Conservation (phyloP, 306 rosid species). For the Vigna trinervia region DNA sequence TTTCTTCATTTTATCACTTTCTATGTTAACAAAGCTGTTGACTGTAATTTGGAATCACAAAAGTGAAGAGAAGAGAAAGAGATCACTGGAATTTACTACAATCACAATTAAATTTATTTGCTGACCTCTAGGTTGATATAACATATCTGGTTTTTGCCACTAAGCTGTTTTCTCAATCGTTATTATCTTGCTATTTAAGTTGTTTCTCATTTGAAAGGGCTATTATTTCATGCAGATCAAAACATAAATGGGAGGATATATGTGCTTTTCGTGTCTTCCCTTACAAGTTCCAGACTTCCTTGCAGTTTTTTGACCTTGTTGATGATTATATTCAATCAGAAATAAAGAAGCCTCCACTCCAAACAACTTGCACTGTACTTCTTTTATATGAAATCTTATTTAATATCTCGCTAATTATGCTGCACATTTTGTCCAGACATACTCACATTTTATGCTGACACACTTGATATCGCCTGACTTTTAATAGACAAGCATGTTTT, state of each 20-base stretch:
- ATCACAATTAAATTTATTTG: constrained; percentile 24
- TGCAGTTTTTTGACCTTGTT: constrained; percentile 82
- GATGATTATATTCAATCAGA: constrained; percentile 92
- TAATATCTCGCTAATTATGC: constrained; percentile 13
- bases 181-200: constrained; percentile 21
- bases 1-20: constrained; percentile 31
- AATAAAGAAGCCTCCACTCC: constrained; percentile 72
- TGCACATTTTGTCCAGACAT: constrained; percentile 13
- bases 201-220: constrained; percentile 33
- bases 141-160: constrained; percentile 36
- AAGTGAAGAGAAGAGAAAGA: constrained; percentile 15
- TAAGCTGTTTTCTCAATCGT: not conserved
- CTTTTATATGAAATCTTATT: constrained; percentile 26
- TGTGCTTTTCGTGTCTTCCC: constrained; percentile 89
- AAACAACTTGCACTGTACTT: constrained; percentile 73
- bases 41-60: constrained; percentile 29
- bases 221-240: constrained; percentile 55
- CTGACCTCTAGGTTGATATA: constrained; percentile 9
- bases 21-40: constrained; percentile 15
- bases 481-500: constrained; percentile 17
- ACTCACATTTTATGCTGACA: constrained; percentile 9
- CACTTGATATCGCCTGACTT: constrained; percentile 3
- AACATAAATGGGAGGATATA: constrained; percentile 73
- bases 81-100: constrained; percentile 8
- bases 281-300: constrained; percentile 83